Conservation (phyloP, 2,329 filamentous ascomycete species). For the Sporothrix inflata region DNA sequence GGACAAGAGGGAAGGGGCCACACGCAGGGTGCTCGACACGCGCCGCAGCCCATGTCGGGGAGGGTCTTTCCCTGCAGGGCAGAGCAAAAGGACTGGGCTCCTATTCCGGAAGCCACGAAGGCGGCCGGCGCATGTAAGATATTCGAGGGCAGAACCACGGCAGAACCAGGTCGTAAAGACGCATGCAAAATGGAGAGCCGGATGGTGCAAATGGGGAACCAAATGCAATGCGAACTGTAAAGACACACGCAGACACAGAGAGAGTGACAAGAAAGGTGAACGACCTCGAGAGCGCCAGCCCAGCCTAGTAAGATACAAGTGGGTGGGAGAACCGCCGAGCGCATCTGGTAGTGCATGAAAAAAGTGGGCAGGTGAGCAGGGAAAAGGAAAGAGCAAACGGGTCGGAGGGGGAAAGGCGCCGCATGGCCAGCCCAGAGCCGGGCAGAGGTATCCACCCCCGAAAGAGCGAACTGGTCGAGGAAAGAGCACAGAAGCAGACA, state of each 20-base stretch:
- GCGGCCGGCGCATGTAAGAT: background rate
- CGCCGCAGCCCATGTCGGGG: background rate
- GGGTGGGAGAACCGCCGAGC: slow-evolving; percentile 13
- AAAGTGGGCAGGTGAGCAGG: background rate
- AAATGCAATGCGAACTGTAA: background rate
- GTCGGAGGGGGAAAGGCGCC: too few species aligned
- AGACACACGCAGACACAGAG: too few species aligned
- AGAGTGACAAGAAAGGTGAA: background rate
- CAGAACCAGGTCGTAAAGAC: background rate
- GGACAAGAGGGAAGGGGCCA: background rate
- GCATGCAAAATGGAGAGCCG: background rate
- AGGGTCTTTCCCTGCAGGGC: background rate
- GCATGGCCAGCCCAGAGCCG: background rate
- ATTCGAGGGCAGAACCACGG: background rate
- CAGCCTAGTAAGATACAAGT: background rate
- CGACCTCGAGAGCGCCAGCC: background rate
- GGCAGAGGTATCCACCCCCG: slow-evolving; percentile 8
- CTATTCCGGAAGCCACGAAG: background rate
- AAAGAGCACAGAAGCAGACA: background rate
- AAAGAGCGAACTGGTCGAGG: background rate
- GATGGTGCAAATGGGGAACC: background rate
- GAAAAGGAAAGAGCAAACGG: slow-evolving; percentile 5
- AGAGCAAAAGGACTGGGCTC: background rate
- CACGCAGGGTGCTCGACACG: slow-evolving; percentile 3
- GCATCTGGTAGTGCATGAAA: background rate